phyloP scores from a whole-genome alignment of 148 eudicot species.

The Rhododendron ferrugineum region DNA sequence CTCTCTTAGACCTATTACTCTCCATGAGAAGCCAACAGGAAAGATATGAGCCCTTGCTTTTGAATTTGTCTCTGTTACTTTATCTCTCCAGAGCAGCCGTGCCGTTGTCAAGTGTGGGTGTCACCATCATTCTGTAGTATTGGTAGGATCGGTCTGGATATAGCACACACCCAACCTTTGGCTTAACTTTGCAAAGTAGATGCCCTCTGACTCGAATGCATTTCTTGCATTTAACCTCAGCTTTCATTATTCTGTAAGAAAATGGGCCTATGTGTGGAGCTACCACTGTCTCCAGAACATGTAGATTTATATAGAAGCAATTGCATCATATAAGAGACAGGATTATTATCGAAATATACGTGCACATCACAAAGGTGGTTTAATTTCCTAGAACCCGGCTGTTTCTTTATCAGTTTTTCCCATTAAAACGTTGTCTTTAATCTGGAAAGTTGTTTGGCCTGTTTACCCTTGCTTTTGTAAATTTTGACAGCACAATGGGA shows the following conservation, averaged over 20 bases:
- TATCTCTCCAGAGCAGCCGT: neutral
- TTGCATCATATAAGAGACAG: neutral
- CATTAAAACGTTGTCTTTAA: neutral
- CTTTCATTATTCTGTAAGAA: neutral
- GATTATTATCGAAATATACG: neutral
- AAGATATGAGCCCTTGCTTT: neutral
- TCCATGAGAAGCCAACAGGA: neutral
- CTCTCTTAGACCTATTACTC: neutral
- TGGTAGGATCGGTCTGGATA: neutral
- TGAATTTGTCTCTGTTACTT: neutral
- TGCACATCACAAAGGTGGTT: neutral
- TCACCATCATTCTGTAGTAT: neutral
- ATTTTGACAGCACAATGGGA: constrained; percentile 34
- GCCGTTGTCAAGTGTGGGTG: neutral
- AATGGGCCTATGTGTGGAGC: neutral
- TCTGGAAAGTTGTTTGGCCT: neutral
- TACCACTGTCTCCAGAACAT: neutral
- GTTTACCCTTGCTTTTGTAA: neutral
- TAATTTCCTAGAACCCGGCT: neutral
- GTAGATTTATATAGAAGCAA: neutral
- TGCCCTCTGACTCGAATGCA: neutral
- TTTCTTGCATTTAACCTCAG: neutral
- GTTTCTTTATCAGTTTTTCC: neutral
- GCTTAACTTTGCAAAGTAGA: neutral
- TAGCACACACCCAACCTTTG: neutral